A percentile compares a stretch with the other conserved stretches of the same genome.
phyloP scores from a whole-genome alignment of 306 rosid genomes.

The Quercus agrifolia region DNA sequence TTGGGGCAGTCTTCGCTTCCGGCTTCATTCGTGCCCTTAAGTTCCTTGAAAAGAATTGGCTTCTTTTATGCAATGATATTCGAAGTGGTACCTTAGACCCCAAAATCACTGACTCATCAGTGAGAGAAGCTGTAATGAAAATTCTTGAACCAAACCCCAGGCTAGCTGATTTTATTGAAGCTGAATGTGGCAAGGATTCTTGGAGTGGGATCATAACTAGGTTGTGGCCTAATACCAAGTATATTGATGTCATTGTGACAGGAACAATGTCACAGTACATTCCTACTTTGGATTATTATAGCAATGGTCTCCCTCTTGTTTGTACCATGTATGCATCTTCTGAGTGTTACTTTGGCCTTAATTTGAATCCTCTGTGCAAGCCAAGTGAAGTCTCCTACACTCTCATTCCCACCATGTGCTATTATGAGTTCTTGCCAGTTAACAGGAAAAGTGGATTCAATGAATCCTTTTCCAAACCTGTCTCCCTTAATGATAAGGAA shows the following conservation, averaged over 20 bases:
- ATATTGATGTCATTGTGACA: slow-evolving; percentile 64
- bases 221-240: slow-evolving; percentile 62
- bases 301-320: slow-evolving; percentile 57
- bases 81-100: slow-evolving; percentile 39
- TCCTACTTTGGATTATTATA: slow-evolving; percentile 45
- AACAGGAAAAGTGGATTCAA: slow-evolving; percentile 17
- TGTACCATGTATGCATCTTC: slow-evolving; percentile 67
- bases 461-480: slow-evolving; percentile 20
- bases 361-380: slow-evolving; percentile 56
- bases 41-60: slow-evolving; percentile 58
- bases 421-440: slow-evolving; percentile 58
- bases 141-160: slow-evolving; percentile 43
- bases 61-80: slow-evolving; percentile 37
- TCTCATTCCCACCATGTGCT: slow-evolving; percentile 62
- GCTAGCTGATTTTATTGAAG: slow-evolving; percentile 45
- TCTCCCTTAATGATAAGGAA: not conserved
- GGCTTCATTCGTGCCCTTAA: slow-evolving; percentile 60
- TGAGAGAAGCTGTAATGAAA: slow-evolving; percentile 44
- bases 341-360: slow-evolving; percentile 63
- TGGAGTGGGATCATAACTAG: slow-evolving; percentile 57
- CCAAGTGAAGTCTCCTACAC: slow-evolving; percentile 58
- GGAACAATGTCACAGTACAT: slow-evolving; percentile 71
- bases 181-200: slow-evolving; percentile 37
- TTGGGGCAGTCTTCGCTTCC: slow-evolving; percentile 69
- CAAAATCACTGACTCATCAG: slow-evolving; percentile 32